Evolutionary conservation across 306 rosid species (phyloP), one percentile per base, ranked within the genome.

Genomic region (Trifolium repens): DNA sequence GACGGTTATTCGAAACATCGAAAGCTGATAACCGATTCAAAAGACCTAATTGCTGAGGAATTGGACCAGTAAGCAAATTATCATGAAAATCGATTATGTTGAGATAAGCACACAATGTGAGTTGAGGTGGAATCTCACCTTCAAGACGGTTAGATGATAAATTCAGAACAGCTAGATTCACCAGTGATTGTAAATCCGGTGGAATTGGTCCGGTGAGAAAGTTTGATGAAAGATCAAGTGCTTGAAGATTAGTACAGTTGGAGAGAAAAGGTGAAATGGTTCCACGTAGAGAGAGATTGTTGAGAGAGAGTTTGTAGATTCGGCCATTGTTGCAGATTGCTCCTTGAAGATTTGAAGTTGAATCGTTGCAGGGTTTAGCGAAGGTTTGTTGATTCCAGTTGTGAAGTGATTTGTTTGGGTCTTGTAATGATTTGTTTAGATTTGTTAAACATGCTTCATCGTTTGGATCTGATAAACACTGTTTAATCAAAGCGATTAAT

Each of bases 291-390:
- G 84, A 46, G 73, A 94, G 90, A 59, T 86, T 92, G 44, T 87
- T 78, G 72, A 94, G 99, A 0, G 99, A 89, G n/a, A 94, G 96
- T 81, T 86, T 88, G 93, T 74, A 94, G 84, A 94, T 88, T 22
- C 99, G 88, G 8, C 97, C 99, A 69, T 92, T 92, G 91, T 90
- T 94, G 87, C 99, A 94, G 63, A 91, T 89, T 15, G 87, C 90
- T 0, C 99, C 99, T 69, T 81, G 89, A 5, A 94, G 91, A 58
- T 78, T 85, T 1, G 99, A 85, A 67, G 87, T 83, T 77, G 94
- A 90, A 69, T 92, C 99, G 73, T 81, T 86, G 80, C 99, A 94
- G 4, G 99, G 99, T 63, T 79, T 90, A 0, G 88, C 88, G 43
- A 92, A 87, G 77, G 72, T 90, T 60, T 88, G 55, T 67, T 86